Conservation (phyloP, 1,139 yeast species). For the Scheffersomyces titani region DNA sequence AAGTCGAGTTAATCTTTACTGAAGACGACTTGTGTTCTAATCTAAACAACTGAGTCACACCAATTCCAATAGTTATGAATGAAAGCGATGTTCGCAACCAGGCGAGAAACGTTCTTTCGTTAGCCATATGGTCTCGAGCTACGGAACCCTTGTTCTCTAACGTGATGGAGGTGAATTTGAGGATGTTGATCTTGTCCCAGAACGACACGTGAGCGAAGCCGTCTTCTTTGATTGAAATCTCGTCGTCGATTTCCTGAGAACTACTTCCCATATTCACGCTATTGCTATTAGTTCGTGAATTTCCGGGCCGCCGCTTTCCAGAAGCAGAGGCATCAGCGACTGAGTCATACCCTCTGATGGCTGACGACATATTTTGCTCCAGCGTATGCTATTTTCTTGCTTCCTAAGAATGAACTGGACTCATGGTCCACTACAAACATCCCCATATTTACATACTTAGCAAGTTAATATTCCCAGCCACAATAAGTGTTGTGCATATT, state of each 20-base stretch:
- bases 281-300: background rate
- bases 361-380: background rate
- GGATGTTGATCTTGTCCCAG: constrained; percentile 2
- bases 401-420: background rate
- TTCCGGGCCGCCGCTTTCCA: background rate
- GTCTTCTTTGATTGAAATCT: background rate
- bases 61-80: constrained; percentile 44
- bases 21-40: constrained; percentile 25
- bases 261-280: background rate
- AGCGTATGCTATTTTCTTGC: background rate
- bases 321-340: background rate
- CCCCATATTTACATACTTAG: background rate
- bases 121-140: constrained; percentile 65
- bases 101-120: constrained; percentile 76
- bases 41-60: constrained; percentile 43
- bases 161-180: constrained; percentile 13
- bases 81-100: constrained; percentile 66
- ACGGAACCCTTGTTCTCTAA: constrained; percentile 45
- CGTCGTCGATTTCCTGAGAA: background rate
- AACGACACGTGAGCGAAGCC: background rate
- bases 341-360: background rate
- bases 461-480: background rate
- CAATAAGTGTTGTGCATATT: background rate
- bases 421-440: background rate
- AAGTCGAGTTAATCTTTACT: constrained; percentile 15